Conservation (phyloP, 2,329 filamentous ascomycete species). For the Aspergillus proliferans region DNA sequence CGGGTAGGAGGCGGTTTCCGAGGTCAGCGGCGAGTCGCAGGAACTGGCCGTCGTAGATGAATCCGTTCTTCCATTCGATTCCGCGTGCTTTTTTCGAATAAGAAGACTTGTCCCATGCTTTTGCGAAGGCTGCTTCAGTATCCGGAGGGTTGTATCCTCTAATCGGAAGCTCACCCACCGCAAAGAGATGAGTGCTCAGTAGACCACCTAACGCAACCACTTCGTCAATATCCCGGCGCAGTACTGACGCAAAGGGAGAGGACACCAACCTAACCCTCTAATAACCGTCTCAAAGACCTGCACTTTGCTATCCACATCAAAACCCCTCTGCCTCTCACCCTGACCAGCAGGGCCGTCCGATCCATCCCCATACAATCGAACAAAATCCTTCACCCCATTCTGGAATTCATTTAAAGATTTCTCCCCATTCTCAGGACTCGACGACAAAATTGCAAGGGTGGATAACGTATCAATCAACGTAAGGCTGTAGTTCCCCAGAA, state of each 20-base stretch:
- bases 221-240: background rate
- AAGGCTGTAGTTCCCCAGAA: conserved; percentile 92
- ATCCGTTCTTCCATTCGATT: conserved; percentile 68
- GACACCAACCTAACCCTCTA: conserved; percentile 53
- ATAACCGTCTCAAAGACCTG: conserved; percentile 99
- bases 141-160: conserved; percentile 59
- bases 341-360: conserved; percentile 60
- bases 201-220: conserved; percentile 57
- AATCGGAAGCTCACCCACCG: conserved; percentile 83
- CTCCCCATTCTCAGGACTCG: conserved; percentile 47
- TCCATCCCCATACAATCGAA: conserved; percentile 82
- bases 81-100: conserved; percentile 20
- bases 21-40: conserved; percentile 84
- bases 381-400: conserved; percentile 66
- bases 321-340: conserved; percentile 69
- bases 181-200: conserved; percentile 88
- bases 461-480: conserved; percentile 94
- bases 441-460: conserved; percentile 86
- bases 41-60: conserved; percentile 83
- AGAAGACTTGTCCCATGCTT: conserved; percentile 34
- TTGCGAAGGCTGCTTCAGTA: conserved; percentile 32
- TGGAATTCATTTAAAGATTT: conserved; percentile 72
- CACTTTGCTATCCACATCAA: conserved; percentile 95
- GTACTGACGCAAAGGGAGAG: background rate
- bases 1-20: conserved; percentile 74